Evolutionary conservation across 257 asterid species (phyloP).

Genomic region (Gentiana straminea): DNA sequence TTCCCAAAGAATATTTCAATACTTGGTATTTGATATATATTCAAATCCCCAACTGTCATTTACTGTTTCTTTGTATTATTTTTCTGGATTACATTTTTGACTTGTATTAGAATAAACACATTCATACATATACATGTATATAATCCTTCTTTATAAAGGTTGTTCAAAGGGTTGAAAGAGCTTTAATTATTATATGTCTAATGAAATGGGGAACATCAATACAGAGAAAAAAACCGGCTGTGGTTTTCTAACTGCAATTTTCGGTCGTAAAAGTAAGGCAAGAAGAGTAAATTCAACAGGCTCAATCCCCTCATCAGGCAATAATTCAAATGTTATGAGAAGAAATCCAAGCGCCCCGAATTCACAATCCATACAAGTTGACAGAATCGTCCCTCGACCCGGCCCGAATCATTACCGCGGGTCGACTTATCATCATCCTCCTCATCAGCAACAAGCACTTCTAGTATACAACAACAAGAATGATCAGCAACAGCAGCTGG

Average conservation of each 20-base stretch:
- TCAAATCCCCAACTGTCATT: background rate
- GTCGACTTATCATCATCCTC: slow-evolving; percentile 17
- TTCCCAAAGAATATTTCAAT: slow-evolving; percentile 10
- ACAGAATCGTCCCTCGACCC: slow-evolving; percentile 51
- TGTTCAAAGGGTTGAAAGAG: background rate
- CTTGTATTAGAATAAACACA: slow-evolving; percentile 2
- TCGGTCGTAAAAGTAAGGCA: slow-evolving; percentile 59
- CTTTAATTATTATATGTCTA: background rate
- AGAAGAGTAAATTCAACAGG: slow-evolving; percentile 50
- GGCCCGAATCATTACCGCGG: slow-evolving; percentile 35
- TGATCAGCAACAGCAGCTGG: slow-evolving; percentile 5
- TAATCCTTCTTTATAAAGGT: background rate
- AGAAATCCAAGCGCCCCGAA: slow-evolving; percentile 30
- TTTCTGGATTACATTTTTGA: background rate
- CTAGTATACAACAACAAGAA: background rate
- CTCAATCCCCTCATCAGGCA: slow-evolving; percentile 23
- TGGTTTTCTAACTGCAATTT: slow-evolving; percentile 55
- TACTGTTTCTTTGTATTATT: background rate
- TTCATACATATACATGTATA: background rate
- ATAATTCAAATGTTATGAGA: slow-evolving; percentile 8
- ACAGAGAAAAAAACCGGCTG: slow-evolving; percentile 69
- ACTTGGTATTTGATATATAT: slow-evolving; percentile 6
- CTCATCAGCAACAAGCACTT: slow-evolving; percentile 20
- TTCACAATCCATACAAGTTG: slow-evolving; percentile 14
- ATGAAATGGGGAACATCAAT: slow-evolving; percentile 50